phyloP scores from a whole-genome alignment of 495 filamentous ascomycete species.

The Filosporella fistucella region DNA sequence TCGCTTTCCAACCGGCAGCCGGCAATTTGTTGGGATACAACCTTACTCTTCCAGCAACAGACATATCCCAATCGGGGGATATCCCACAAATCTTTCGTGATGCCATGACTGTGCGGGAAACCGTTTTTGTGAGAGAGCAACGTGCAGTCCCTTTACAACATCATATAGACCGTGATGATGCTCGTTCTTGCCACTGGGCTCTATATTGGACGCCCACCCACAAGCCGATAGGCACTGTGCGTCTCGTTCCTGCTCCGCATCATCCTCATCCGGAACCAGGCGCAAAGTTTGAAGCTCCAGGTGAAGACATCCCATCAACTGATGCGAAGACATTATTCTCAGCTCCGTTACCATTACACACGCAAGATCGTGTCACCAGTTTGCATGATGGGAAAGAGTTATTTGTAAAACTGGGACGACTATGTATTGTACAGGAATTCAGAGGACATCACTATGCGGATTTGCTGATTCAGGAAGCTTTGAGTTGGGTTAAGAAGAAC shows the following conservation, averaged over 20 bases:
- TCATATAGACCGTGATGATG: conserved; percentile 78
- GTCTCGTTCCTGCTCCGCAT: conserved; percentile 73
- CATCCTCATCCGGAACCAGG: conserved; percentile 41
- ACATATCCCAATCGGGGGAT: conserved; percentile 32
- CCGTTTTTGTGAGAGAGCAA: conserved; percentile 76
- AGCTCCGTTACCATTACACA: conserved; percentile 20
- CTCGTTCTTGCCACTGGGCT: conserved; percentile 74
- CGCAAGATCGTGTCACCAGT: conserved; percentile 30
- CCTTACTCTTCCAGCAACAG: conserved; percentile 24
- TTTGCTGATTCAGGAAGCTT: conserved; percentile 55
- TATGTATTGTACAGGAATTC: conserved; percentile 59
- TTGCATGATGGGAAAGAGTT: conserved; percentile 55
- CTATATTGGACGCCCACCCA: conserved; percentile 38
- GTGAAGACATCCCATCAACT: neutral
- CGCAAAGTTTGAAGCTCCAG: conserved; percentile 22
- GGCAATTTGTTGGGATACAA: conserved; percentile 36
- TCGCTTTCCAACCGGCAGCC: conserved; percentile 40
- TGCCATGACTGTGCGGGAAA: conserved; percentile 68
- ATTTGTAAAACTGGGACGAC: conserved; percentile 70
- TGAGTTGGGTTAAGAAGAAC: conserved; percentile 39
- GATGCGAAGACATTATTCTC: conserved; percentile 11
- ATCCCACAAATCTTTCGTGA: conserved; percentile 60
- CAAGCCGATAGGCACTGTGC: conserved; percentile 62
- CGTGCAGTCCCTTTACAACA: conserved; percentile 49
- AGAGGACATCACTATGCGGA: conserved; percentile 57